Evolutionary conservation across 495 filamentous ascomycete genomes (phyloP).

Genomic region (Immersiella caudata): DNA sequence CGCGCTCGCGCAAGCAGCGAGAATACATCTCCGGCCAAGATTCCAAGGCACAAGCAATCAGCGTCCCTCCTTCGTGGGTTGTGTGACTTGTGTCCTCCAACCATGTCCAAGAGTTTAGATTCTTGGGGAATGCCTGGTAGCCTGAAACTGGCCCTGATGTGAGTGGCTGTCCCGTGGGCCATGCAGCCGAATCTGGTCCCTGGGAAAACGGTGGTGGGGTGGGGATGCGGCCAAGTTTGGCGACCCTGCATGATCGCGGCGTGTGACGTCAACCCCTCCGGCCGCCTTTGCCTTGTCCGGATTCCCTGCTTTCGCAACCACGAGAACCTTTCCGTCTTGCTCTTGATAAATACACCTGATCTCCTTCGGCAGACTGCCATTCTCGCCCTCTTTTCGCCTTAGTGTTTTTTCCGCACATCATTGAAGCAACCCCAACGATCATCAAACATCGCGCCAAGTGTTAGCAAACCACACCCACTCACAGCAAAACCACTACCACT

Average conservation of each 20-base stretch:
- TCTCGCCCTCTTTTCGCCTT: background rate
- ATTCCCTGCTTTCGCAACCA: conserved; percentile 23
- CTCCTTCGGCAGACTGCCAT: background rate
- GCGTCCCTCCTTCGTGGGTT: background rate
- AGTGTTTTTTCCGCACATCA: background rate
- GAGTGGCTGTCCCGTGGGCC: conserved; percentile 14
- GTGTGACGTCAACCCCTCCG: conserved; percentile 28
- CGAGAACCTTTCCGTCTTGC: background rate
- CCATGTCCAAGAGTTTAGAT: background rate
- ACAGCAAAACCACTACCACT: conserved; percentile 13
- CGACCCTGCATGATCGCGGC: conserved; percentile 1
- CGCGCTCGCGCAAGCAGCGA: background rate
- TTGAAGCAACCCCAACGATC: background rate
- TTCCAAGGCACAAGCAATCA: background rate
- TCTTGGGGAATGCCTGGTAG: background rate
- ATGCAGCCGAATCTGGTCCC: background rate
- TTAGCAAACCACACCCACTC: background rate
- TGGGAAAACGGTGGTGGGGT: conserved; percentile 16
- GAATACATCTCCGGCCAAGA: background rate
- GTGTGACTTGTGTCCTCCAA: background rate
- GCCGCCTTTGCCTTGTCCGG: background rate
- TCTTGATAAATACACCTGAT: conserved; percentile 16
- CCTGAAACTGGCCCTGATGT: background rate
- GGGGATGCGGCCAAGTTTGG: conserved; percentile 17
- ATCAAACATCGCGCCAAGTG: background rate